Evolutionary conservation across 1,284 basidiomycete genomes (phyloP), one percentile per base, ranked within the genome.

Genomic region (Macrocystidia cucumis): DNA sequence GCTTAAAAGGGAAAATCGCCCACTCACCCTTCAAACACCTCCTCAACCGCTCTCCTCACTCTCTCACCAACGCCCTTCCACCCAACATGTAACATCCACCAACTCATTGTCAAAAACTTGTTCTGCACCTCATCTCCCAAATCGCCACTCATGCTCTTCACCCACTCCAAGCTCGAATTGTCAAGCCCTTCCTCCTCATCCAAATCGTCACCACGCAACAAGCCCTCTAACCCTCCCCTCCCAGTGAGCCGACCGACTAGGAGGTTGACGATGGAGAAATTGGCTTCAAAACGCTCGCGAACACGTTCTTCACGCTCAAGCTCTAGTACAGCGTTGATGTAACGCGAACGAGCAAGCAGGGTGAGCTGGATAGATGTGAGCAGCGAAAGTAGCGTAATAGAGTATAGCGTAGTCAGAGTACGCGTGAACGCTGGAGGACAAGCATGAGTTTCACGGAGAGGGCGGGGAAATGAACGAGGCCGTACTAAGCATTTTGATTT

Each of bases 1-100:
- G 12, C 20, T 9, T 32, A 8, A 37, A 25, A 8, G 4, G 9
- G 4, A 26, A 32, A 38, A 24, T 20, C 26, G n/a, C 11, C 11
- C 4, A 66, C 77, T 44, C 44, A 89, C 88, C 73, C 73, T 40
- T 84, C 78, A 42, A 93, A 83, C 0, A 84, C 81, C 35, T 82
- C 81, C 49, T 90, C 81, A 0, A 91, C 86, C 0, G 77, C 84
- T 28, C 69, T 60, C 43, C 78, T 59, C 1, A 91, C 83, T 14
- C 83, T 63, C 44, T 81, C 77, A 1, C 77, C 77, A 0, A 93
- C 69, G 37, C 83, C 77, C 47, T 83, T 82, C 88, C 91, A 93
- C 0, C 91, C 91, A 3, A 86, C 79, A 49, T 95, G 83, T 37
- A 95, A 53, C 31, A 93, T 69, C 88, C 90, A 93, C 87, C 90